Conservation (phyloP, 192 early-diverging fungal species). For the Kickxella alabastrina region DNA sequence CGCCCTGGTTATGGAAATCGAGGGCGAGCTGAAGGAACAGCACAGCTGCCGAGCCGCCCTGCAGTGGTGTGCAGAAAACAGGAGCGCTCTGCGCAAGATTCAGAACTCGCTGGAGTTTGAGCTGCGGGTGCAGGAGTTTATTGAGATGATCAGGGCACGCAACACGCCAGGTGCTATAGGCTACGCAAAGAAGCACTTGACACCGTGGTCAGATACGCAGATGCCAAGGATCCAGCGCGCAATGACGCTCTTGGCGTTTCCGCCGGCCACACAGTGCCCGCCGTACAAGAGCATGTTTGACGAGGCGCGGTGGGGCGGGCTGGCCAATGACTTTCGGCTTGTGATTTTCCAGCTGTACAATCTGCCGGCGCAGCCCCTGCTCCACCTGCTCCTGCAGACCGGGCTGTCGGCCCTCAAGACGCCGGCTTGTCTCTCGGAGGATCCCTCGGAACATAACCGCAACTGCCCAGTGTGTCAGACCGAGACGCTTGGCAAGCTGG, state of each 20-base stretch:
- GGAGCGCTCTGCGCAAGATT: slow-evolving; percentile 80
- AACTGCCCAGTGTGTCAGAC: slow-evolving; percentile 94
- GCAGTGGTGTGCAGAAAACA: slow-evolving; percentile 94
- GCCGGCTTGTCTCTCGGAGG: slow-evolving; percentile 64
- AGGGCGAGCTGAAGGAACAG: slow-evolving; percentile 64
- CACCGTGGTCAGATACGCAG: slow-evolving; percentile 71
- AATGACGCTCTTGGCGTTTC: slow-evolving; percentile 86
- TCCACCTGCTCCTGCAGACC: slow-evolving; percentile 90
- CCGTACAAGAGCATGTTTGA: slow-evolving; percentile 68
- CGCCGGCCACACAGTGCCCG: slow-evolving; percentile 67
- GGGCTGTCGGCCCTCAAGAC: slow-evolving; percentile 95
- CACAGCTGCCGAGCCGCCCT: slow-evolving; percentile 85
- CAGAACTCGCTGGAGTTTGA: slow-evolving; percentile 97
- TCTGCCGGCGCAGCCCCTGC: slow-evolving; percentile 79
- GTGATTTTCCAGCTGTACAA: slow-evolving; percentile 87
- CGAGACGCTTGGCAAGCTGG: slow-evolving; percentile 80
- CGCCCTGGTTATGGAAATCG: slow-evolving; percentile 72
- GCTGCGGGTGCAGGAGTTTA: slow-evolving; percentile 89
- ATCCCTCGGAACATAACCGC: slow-evolving; percentile 72
- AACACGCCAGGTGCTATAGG: slow-evolving; percentile 69
- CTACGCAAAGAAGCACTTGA: slow-evolving; percentile 84
- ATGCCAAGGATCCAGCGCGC: slow-evolving; percentile 81
- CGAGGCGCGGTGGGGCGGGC: slow-evolving; percentile 65
- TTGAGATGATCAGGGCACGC: slow-evolving; percentile 74
- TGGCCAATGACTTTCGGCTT: slow-evolving; percentile 75